Base-by-base conservation (phyloP, 1,284 basidiomycete genomes). In the Ustilago shanxiensis region DNA sequence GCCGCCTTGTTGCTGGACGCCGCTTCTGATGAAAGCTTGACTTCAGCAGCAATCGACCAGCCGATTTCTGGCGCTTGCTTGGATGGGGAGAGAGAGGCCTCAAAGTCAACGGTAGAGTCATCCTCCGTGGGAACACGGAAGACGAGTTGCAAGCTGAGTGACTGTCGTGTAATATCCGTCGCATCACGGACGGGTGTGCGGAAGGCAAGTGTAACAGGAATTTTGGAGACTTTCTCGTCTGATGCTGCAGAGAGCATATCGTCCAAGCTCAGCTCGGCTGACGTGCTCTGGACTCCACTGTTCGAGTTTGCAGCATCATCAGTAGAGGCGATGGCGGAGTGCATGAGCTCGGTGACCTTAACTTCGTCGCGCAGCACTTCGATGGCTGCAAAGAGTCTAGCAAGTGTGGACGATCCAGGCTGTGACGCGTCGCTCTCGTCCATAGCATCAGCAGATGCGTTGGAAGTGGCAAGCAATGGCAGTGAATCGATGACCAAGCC, bases 261-360 rank as follows among this genome's bases (percentile, higher is more conserved):
- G 28, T 77, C 71, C 13, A 77, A 39, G 11, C 50, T 50, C 20
- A 68, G 50, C 7, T 67, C 66, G 7, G 49, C 41, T 7, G 57
- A 31, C 14, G 41, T 29, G 26, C 16, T 29, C 41, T 45, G 53
- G 20, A 8, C 29, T 7, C 16, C 4, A 1, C 33, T 20, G 18
- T 44, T 44, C 16, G 49, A 33, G 29, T 39, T 26, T 14, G 20
- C 18, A 9, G 37, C 18, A 4, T 47, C 39, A n/a, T 55, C 53
- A 37, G 59, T 59, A n/a, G 66, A 66, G 39, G 70, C 50, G 16
- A 73, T 55, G 10, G 75, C 71, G 18, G 71, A 59, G 29, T 67
- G 75, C 61, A 70, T 63, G 35, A 77, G 64, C 59, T 77, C 75
- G 5, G 75, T 71, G 41, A 72, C 54, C 52, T 66, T 66, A 53